phyloP scores from a whole-genome alignment of 768 basidiomycete genomes.

The Cystofilobasidium ferigula region DNA sequence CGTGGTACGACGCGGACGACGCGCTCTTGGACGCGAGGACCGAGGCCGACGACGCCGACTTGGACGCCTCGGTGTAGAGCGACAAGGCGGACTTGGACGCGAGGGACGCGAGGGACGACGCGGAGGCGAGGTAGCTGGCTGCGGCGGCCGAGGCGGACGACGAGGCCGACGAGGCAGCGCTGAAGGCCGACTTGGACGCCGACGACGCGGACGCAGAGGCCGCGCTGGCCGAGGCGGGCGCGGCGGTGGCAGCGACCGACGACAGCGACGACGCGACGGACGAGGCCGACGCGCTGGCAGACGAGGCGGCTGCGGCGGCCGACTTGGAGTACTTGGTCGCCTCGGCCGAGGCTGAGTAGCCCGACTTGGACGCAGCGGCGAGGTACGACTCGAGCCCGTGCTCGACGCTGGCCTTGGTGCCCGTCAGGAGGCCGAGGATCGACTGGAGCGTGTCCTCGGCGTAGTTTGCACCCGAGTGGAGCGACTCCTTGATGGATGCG shows the following conservation, averaged over 20 bases:
- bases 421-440: slow-evolving; percentile 39
- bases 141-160: slow-evolving; percentile 32
- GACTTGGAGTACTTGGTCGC: slow-evolving; percentile 2
- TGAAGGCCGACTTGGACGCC: slow-evolving; percentile 29
- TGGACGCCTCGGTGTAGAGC: slow-evolving; percentile 8
- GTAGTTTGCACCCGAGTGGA: slow-evolving; percentile 56
- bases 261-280: slow-evolving; percentile 27
- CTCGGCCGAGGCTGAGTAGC: background rate
- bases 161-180: slow-evolving; percentile 18
- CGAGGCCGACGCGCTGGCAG: slow-evolving; percentile 11
- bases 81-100: slow-evolving; percentile 29
- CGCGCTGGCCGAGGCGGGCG: slow-evolving; percentile 33
- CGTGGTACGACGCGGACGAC: slow-evolving; percentile 24
- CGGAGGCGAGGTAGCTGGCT: slow-evolving; percentile 25
- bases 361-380: slow-evolving; percentile 28
- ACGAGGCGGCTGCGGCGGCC: slow-evolving; percentile 21
- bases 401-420: slow-evolving; percentile 30
- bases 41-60: slow-evolving; percentile 28
- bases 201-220: slow-evolving; percentile 27
- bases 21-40: slow-evolving; percentile 9
- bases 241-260: slow-evolving; percentile 28
- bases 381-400: slow-evolving; percentile 30
- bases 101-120: slow-evolving; percentile 14
- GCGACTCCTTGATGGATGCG: slow-evolving; percentile 52
- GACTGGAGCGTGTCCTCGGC: slow-evolving; percentile 61